These are phyloP conservation scores for Boletus tomentosulus DNA, from an alignment of 768 basidiomycete genomes.

Conservation along the genomic window DNA sequence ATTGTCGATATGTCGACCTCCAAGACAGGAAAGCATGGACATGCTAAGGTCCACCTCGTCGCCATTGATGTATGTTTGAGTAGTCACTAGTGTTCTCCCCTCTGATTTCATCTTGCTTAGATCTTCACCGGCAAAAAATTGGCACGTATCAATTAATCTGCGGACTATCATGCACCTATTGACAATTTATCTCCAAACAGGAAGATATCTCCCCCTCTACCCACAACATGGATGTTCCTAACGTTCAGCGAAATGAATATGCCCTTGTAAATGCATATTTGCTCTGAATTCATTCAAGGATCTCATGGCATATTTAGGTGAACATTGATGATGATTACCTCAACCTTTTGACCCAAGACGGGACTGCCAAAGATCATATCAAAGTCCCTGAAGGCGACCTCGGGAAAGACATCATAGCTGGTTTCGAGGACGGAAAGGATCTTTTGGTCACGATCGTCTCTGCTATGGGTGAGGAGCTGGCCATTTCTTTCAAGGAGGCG, in stretches of 20 bases:
- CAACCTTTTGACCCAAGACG: constrained; percentile 86
- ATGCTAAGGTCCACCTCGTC: constrained; percentile 98
- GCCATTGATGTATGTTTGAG: constrained; percentile 81
- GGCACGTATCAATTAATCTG: constrained; percentile 41
- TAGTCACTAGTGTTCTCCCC: neutral
- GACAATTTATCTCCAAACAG: constrained; percentile 36
- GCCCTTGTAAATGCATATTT: constrained; percentile 56
- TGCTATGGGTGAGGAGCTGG: constrained; percentile 93
- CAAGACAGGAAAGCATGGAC: constrained; percentile 99
- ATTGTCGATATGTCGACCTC: constrained; percentile 99
- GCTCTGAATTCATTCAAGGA: neutral
- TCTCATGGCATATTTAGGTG: constrained; percentile 41
- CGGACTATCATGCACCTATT: neutral
- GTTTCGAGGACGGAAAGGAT: constrained; percentile 85
- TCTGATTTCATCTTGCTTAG: constrained; percentile 37
- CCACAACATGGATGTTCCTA: constrained; percentile 99
- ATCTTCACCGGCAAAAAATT: constrained; percentile 99
- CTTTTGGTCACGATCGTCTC: constrained; percentile 79
- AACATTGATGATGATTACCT: constrained; percentile 94
- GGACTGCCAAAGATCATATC: constrained; percentile 87
- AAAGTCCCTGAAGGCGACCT: constrained; percentile 83
- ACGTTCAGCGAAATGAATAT: constrained; percentile 88
- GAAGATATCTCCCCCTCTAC: constrained; percentile 95
- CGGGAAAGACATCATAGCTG: constrained; percentile 62
- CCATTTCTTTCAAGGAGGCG: constrained; percentile 86